Conservation (phyloP, 352 stramenopile genomes). For the Nothophytophthora sp. region DNA sequence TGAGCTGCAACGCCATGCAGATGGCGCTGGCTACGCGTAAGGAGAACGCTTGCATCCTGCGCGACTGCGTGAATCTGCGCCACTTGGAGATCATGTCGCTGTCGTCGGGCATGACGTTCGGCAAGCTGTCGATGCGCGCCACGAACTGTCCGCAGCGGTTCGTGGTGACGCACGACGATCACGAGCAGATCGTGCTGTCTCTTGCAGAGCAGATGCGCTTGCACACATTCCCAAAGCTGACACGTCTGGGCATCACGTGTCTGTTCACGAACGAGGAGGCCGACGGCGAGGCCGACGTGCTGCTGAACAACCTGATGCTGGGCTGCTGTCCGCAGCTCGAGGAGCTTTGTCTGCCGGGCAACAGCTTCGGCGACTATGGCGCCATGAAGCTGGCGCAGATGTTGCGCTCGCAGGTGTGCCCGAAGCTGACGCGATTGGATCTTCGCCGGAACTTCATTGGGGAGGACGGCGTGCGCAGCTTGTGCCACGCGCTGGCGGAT, state of each 20-base stretch:
- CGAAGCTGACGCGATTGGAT: slow-evolving; percentile 77
- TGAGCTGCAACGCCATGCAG: slow-evolving; percentile 81
- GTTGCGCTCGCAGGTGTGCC: slow-evolving; percentile 76
- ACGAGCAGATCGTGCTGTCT: slow-evolving; percentile 82
- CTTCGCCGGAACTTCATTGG: slow-evolving; percentile 87
- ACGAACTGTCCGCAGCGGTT: slow-evolving; percentile 86
- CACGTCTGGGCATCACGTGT: slow-evolving; percentile 70
- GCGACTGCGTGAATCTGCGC: slow-evolving; percentile 63
- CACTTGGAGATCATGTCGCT: slow-evolving; percentile 81
- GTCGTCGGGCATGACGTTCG: slow-evolving; percentile 80
- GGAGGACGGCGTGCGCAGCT: slow-evolving; percentile 68
- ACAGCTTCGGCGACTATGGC: slow-evolving; percentile 86
- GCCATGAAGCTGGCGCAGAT: slow-evolving; percentile 82
- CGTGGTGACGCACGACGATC: slow-evolving; percentile 86
- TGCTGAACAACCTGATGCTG: slow-evolving; percentile 80
- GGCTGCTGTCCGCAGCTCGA: slow-evolving; percentile 77
- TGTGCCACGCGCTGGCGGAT: slow-evolving; percentile 75
- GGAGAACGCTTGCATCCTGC: slow-evolving; percentile 42
- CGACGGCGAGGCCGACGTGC: slow-evolving; percentile 78
- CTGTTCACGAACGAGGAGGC: slow-evolving; percentile 89
- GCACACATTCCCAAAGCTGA: slow-evolving; percentile 57
- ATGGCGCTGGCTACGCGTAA: slow-evolving; percentile 48
- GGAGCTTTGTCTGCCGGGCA: slow-evolving; percentile 80
- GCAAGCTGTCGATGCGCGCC: slow-evolving; percentile 83
- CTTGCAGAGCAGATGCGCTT: slow-evolving; percentile 67